phyloP scores from a whole-genome alignment of 768 basidiomycete genomes.

The Kondoa malvinella region DNA sequence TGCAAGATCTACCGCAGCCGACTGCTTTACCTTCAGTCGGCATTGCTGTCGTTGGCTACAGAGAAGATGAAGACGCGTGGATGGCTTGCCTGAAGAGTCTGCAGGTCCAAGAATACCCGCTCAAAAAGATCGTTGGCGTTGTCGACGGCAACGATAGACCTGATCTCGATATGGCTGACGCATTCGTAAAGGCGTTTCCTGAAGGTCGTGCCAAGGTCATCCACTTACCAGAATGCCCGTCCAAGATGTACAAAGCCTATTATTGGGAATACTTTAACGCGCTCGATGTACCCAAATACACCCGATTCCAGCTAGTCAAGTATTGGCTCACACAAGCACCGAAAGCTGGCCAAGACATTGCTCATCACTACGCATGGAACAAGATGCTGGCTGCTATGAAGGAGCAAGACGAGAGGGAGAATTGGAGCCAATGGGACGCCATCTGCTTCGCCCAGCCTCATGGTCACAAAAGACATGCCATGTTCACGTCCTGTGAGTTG shows the following conservation, averaged over 20 bases:
- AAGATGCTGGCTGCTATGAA: conserved; percentile 2
- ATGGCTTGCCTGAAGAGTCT: conserved; percentile 3
- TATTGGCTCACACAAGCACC: background rate
- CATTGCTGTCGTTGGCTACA: conserved; percentile 7
- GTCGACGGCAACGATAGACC: conserved; percentile 7
- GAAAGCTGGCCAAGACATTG: conserved; percentile 1
- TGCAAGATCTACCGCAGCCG: no score
- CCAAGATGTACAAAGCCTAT: background rate
- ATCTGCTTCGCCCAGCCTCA: conserved; percentile 6
- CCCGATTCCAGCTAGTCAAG: background rate
- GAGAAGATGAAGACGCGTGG: conserved; percentile 5
- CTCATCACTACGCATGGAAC: background rate
- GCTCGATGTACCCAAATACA: no score
- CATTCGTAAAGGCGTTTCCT: background rate
- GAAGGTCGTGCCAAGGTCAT: background rate
- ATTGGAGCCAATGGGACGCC: conserved; percentile 3
- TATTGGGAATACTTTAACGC: conserved; percentile 6
- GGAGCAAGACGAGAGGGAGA: background rate
- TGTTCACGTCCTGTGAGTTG: background rate
- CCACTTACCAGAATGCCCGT: background rate
- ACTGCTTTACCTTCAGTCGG: background rate
- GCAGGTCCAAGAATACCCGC: conserved; percentile 2
- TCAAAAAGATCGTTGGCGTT: background rate
- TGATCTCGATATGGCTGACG: conserved; percentile 3
- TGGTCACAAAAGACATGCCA: background rate